A percentile compares a stretch with the other conserved stretches of the same genome.
These are phyloP conservation scores for Chaetoceros tenuissimus DNA, from an alignment of 108 stramenopile species.

Conservation along the genomic window DNA sequence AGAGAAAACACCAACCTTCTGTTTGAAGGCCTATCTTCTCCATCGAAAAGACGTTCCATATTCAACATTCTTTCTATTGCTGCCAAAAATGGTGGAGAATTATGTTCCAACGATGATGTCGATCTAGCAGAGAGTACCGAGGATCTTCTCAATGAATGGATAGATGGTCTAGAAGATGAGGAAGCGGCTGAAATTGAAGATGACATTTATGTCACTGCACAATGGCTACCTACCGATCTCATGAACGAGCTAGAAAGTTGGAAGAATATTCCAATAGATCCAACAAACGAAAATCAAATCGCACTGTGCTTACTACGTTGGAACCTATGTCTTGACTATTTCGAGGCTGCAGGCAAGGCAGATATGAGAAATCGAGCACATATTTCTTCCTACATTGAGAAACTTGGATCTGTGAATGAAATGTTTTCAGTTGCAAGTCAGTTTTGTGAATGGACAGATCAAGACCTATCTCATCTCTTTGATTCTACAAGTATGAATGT, in stretches of 20 bases:
- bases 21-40: slow-evolving; percentile 24
- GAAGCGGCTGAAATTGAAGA: slow-evolving; percentile 67
- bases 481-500: slow-evolving; percentile 16
- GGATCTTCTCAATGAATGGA: slow-evolving; percentile 35
- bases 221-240: slow-evolving; percentile 48
- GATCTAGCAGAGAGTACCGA: slow-evolving; percentile 20
- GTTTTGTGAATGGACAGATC: slow-evolving; percentile 22
- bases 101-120: slow-evolving; percentile 16
- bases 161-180: slow-evolving; percentile 32
- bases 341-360: slow-evolving; percentile 39
- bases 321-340: slow-evolving; percentile 39
- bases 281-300: slow-evolving; percentile 18
- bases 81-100: slow-evolving; percentile 21
- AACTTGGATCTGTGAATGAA: slow-evolving; percentile 11
- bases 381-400: slow-evolving; percentile 48
- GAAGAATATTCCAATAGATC: slow-evolving; percentile 12
- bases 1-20: slow-evolving; percentile 20
- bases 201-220: slow-evolving; percentile 34
- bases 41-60: slow-evolving; percentile 40
- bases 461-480: slow-evolving; percentile 12
- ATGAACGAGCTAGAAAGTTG: slow-evolving; percentile 50
- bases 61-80: slow-evolving; percentile 33
- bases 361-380: slow-evolving; percentile 53
- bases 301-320: slow-evolving; percentile 50
- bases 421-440: slow-evolving; percentile 7